Percentiles rank a stretch among this genome's conserved stretches.
phyloP scores from a whole-genome alignment of 768 basidiomycete genomes.

The Phylloporus sp. region DNA sequence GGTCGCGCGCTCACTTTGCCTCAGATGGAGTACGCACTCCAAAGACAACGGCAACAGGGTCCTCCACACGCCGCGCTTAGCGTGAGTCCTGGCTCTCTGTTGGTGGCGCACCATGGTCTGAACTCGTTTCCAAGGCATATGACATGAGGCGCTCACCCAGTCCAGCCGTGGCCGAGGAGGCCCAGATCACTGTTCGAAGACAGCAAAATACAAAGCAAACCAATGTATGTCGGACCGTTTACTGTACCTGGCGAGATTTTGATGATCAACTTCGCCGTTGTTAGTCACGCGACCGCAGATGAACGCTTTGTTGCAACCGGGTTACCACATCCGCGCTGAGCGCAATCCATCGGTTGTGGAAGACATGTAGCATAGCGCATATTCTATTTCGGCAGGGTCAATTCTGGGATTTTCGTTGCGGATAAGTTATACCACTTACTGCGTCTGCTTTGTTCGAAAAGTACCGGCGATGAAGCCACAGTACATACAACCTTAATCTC shows the following conservation, averaged over 20 bases:
- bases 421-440: conserved; percentile 27
- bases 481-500: conserved; percentile 14
- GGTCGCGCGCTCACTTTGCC: conserved; percentile 4
- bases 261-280: conserved; percentile 13
- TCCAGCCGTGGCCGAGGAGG: conserved; percentile 28
- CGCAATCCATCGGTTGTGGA: conserved; percentile 17
- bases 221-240: conserved; percentile 11
- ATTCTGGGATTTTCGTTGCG: conserved; percentile 18
- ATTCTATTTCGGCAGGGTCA: conserved; percentile 23
- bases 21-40: conserved; percentile 31
- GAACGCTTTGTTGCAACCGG: conserved; percentile 8
- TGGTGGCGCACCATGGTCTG: conserved; percentile 1
- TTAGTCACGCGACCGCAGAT: conserved; percentile 30
- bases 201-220: conserved; percentile 23
- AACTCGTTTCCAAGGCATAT: conserved; percentile 19
- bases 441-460: conserved; percentile 16
- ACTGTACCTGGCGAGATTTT: conserved; percentile 2
- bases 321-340: conserved; percentile 19
- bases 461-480: conserved; percentile 17
- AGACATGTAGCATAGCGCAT: conserved; percentile 11
- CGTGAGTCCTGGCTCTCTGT: conserved; percentile 14
- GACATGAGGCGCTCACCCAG: conserved; percentile 30
- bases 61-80: conserved; percentile 20
- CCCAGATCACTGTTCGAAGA: conserved; percentile 31
- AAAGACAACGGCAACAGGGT: conserved; percentile 29